phyloP scores from a whole-genome alignment of 371 early-diverging fungal genomes.

The Mortierella sp. region DNA sequence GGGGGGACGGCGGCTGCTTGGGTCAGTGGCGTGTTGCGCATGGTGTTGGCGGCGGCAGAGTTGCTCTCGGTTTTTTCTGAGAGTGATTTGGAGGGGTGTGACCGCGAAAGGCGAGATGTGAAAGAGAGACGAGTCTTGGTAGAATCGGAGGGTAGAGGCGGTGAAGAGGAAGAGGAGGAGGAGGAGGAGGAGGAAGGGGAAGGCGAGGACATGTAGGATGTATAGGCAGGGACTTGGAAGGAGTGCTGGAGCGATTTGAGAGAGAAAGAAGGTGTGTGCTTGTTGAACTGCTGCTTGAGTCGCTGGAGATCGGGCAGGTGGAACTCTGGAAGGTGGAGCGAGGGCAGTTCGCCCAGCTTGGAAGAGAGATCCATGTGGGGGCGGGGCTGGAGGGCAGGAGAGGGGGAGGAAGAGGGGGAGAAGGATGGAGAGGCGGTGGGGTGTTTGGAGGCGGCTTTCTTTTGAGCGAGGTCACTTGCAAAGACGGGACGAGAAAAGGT shows the following conservation, averaged over 20 bases:
- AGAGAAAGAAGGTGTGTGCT: constrained; percentile 48
- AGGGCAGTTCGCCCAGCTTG: constrained; percentile 27
- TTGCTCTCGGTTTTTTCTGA: background rate
- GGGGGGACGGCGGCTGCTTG: constrained; percentile 5
- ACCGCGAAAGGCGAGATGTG: constrained; percentile 9
- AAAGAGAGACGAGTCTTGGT: constrained; percentile 4
- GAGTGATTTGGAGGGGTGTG: background rate
- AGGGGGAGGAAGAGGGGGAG: background rate
- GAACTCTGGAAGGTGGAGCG: constrained; percentile 44
- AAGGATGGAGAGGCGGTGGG: constrained; percentile 3
- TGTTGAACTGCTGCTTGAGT: constrained; percentile 46
- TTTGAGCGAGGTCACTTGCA: constrained; percentile 48
- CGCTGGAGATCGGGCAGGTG: constrained; percentile 44
- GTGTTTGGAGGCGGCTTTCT: background rate
- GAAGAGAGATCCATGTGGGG: constrained; percentile 27
- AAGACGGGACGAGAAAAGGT: constrained; percentile 43
- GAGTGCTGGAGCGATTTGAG: constrained; percentile 46
- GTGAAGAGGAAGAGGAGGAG: background rate
- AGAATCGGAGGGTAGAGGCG: background rate
- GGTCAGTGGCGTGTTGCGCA: background rate
- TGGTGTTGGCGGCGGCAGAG: constrained; percentile 3
- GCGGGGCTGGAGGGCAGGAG: background rate
- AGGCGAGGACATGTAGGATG: constrained; percentile 22
- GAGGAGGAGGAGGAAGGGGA: constrained; percentile 16
- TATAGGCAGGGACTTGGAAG: constrained; percentile 31